Percentiles rank a stretch among this genome's conserved stretches.
phyloP scores from a whole-genome alignment of 176 grass and related monocot genomes.

The Eleusine indica region DNA sequence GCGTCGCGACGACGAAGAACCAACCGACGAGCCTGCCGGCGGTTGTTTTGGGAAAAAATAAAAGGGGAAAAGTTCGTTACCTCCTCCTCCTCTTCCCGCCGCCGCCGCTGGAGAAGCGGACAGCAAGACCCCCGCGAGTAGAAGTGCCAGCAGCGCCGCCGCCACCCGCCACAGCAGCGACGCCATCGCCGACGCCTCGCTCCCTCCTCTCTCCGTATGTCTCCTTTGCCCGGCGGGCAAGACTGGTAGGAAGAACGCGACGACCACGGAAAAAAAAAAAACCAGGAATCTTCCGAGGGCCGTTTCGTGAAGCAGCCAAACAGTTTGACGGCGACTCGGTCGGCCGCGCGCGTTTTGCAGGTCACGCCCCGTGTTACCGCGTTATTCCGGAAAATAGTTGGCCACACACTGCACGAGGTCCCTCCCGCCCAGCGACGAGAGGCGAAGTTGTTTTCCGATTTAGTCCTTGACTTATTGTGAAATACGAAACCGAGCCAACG shows the following conservation, averaged over 20 bases:
- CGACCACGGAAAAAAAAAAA: not conserved
- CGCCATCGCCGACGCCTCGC: not conserved
- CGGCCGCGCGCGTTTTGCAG: not conserved
- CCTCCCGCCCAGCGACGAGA: not conserved
- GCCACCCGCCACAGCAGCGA: not conserved
- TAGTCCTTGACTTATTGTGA: not conserved
- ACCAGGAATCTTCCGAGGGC: not conserved
- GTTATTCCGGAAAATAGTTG: not conserved
- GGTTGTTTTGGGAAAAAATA: not conserved
- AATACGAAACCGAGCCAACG: not conserved
- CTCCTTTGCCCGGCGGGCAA: not conserved
- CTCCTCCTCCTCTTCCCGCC: not conserved
- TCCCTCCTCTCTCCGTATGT: not conserved
- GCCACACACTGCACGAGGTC: not conserved
- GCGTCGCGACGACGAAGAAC: not conserved
- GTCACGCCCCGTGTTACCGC: not conserved
- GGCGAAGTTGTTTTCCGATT: not conserved
- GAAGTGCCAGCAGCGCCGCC: not conserved
- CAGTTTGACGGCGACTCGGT: not conserved
- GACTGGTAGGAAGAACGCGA: not conserved
- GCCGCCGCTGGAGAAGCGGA: not conserved
- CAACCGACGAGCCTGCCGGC: not conserved
- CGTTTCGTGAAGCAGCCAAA: slow-evolving; percentile 16
- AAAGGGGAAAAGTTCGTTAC: slow-evolving; percentile 28
- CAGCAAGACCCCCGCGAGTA: not conserved